Base-by-base conservation (phyloP, 2,329 filamentous ascomycete species). In the Fusarium sp. region DNA sequence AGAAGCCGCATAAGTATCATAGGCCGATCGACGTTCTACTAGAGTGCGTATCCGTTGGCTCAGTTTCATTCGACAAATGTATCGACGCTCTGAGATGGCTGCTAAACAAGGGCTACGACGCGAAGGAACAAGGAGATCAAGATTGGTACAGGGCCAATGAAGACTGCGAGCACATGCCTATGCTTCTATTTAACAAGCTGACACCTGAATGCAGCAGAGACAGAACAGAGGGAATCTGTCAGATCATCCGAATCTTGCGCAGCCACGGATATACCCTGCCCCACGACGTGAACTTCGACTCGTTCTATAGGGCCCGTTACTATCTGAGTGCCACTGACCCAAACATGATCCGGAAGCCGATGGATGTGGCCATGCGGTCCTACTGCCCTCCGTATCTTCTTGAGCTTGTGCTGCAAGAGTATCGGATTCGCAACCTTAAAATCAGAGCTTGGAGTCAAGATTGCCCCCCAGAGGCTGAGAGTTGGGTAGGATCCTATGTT, bases 371-470 rank as follows among this genome's bases (percentile, higher is more conserved):
- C 17, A 17, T 63, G 24, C 17, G 17, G 2, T 43, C 46, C 6
- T 17, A 54, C 7, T 54, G 42, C 14, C 59, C 46, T 1, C 56
- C 36, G 1, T 14, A 31, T 7, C 5, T 63, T 7, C 36, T 61
- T 18, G 17, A 42, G 10, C 34, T 28, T 4, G 2, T 61, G 7
- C 46, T 63, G 3, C 26, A 36, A 2, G 28, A 48, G 1, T 61
- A 38, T 15, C 7, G 36, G 8, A 7, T 10, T 6, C 28, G 15
- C 8, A 1, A n/a, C 2, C 22, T 18, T 5, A 4, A 14, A 2
- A 13, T 18, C 28, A 43, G 7, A 4, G 5, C 7, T 15, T 15
- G 6, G 9, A 14, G 7, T 13, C 0, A 18, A 0, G 1, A 4
- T 1, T 31, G 22, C 4, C 43, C 43, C 2, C 2, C 22, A 6